A percentile compares a stretch with the other conserved stretches of the same genome.
phyloP scores from a whole-genome alignment of 75 land plant genomes.

The Gnetum montanum region DNA sequence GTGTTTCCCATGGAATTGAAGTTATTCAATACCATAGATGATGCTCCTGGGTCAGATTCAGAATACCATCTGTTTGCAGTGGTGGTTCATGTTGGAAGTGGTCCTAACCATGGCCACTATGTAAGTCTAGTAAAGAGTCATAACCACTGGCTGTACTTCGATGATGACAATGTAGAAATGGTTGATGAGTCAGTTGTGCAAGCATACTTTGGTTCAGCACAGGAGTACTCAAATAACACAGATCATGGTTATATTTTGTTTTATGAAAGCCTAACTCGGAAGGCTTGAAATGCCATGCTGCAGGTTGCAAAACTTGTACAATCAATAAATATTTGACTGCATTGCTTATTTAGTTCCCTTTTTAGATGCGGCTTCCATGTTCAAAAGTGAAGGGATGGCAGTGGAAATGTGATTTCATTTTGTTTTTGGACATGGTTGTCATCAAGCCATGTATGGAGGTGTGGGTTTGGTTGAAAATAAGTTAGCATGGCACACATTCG shows the following conservation, averaged over 20 bases:
- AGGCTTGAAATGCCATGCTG: slow-evolving; percentile 36
- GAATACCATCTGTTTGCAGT: slow-evolving; percentile 94
- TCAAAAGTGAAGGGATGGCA: no score
- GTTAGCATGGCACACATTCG: no score
- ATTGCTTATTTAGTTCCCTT: no score
- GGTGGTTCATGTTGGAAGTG: slow-evolving; percentile 94
- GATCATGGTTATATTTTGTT: slow-evolving; percentile 96
- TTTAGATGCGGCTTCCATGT: no score
- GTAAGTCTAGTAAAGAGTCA: slow-evolving; percentile 94
- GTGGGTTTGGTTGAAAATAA: no score
- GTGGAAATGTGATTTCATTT: no score
- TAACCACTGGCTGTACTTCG: slow-evolving; percentile 94
- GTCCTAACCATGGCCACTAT: slow-evolving; percentile 97
- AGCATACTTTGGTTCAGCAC: slow-evolving; percentile 88
- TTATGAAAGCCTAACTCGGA: slow-evolving; percentile 62
- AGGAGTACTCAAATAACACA: slow-evolving; percentile 91
- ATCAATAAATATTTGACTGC: no score
- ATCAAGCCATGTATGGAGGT: no score
- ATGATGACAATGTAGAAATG: slow-evolving; percentile 96
- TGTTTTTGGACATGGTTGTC: no score
- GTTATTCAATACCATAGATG: slow-evolving; percentile 80
- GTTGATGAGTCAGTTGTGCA: slow-evolving; percentile 86
- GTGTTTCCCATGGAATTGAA: slow-evolving; percentile 91
- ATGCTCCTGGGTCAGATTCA: slow-evolving; percentile 56
- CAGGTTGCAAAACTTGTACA: no score